Evolutionary conservation across 768 basidiomycete species (phyloP), one percentile per base, ranked within the genome.

Genomic region (Calocybe cyanea): DNA sequence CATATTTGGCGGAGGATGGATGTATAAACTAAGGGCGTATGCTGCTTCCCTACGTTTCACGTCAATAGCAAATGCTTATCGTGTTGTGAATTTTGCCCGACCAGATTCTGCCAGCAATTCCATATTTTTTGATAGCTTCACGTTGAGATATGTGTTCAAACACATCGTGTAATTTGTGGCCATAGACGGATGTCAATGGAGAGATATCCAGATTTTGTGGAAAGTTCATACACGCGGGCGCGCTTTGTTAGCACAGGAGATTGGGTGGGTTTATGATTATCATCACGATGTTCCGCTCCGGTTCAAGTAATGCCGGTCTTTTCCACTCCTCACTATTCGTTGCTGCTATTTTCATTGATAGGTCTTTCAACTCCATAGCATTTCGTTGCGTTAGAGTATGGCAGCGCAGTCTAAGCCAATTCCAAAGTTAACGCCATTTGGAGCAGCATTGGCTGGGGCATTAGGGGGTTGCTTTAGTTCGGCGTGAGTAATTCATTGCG

Each of bases 401-500:
- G 59, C 75, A 45, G 66, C 62, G 6, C 76, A 78, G 64, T 76
- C 75, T 18, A 77, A 82, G 57, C 78, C 79, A n/a, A 66, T 73
- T 9, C 75, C 80, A 55, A 73, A 81, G 57, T 71, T 96, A 28
- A 92, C 92, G 0, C 88, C 94, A 0, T 83, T 93, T 55, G 92
- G 87, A 1, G 80, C 87, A 51, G 95, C 95, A 1, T 72, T 97
- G 45, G 91, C 92, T 35, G 94, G 95, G 3, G 95, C 95, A 7
- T 74, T 97, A 14, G 92, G 94, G 38, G 93, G 87, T 19, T 92
- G 93, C 61, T 91, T 96, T 65, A 85, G 87, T 52, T 91, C 90
- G 56, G 91, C 92, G 89, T 94, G 65, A 63, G 92, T 80, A 63
- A 92, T 80, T 38, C 11, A 23, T 39, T 8, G 38, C 32, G 25